phyloP scores from a whole-genome alignment of 2,329 filamentous ascomycete species.

The Phaeophleospora eucalypticola region DNA sequence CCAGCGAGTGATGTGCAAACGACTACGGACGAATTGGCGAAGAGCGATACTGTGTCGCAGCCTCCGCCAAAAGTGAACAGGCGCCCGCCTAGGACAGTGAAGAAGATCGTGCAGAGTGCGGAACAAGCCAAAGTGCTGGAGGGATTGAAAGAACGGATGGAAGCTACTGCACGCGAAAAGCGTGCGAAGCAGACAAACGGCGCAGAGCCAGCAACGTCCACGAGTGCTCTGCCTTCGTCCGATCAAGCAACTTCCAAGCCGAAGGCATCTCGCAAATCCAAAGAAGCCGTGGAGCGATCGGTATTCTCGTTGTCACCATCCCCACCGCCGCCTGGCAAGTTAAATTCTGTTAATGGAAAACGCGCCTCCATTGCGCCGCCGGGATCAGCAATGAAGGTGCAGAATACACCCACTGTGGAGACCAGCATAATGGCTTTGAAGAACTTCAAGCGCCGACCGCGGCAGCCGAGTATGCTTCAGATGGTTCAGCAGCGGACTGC shows the following conservation, averaged over 20 bases:
- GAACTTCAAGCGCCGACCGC: slow-evolving; percentile 47
- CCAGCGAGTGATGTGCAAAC: slow-evolving; percentile 11
- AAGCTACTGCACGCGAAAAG: slow-evolving; percentile 25
- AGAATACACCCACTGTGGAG: slow-evolving; percentile 42
- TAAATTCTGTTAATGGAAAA: slow-evolving; percentile 28
- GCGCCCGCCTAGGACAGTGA: slow-evolving; percentile 22
- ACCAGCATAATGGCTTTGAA: slow-evolving; percentile 46
- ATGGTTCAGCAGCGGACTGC: slow-evolving; percentile 42
- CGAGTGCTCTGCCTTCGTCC: slow-evolving; percentile 5
- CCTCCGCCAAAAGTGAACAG: slow-evolving; percentile 16
- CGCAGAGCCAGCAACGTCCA: neutral
- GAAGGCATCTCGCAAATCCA: slow-evolving; percentile 3
- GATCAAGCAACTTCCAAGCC: slow-evolving; percentile 11
- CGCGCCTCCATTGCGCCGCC: slow-evolving; percentile 29
- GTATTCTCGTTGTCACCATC: slow-evolving; percentile 26
- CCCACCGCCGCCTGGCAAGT: slow-evolving; percentile 30
- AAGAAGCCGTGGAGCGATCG: slow-evolving; percentile 11
- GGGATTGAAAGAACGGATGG: slow-evolving; percentile 33
- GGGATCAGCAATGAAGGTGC: slow-evolving; percentile 42
- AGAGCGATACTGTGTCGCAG: slow-evolving; percentile 18
- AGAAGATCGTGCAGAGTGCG: slow-evolving; percentile 26
- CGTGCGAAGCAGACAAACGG: slow-evolving; percentile 14
- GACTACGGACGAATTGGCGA: slow-evolving; percentile 26
- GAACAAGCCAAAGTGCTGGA: slow-evolving; percentile 29
- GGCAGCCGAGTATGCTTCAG: slow-evolving; percentile 48